These are phyloP conservation scores for Grosmannia clavigera DNA, from an alignment of 2,329 filamentous ascomycete genomes.

Conservation along the genomic window DNA sequence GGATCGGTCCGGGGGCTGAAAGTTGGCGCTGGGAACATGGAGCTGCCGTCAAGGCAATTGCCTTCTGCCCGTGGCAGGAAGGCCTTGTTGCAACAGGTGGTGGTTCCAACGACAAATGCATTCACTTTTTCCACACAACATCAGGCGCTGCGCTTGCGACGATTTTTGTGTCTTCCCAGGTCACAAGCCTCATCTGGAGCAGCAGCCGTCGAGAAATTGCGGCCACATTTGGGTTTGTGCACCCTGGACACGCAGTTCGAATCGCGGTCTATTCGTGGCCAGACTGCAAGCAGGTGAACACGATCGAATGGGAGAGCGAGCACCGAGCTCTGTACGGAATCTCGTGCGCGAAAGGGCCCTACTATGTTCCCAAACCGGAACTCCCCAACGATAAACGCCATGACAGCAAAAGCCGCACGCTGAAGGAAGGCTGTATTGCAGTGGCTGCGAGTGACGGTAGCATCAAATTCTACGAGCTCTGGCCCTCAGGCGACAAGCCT, in stretches of 20 bases:
- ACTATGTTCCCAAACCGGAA: constrained; percentile 24
- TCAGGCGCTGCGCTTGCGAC: constrained; percentile 77
- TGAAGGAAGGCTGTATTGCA: constrained; percentile 71
- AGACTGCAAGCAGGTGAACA: constrained; percentile 71
- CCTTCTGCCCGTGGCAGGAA: constrained; percentile 90
- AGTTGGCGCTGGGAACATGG: constrained; percentile 66
- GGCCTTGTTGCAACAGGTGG: constrained; percentile 82
- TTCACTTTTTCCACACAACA: constrained; percentile 85
- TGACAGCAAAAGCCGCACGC: constrained; percentile 38
- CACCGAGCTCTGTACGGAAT: constrained; percentile 80
- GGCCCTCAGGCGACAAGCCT: constrained; percentile 52
- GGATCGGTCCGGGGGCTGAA: constrained; percentile 41
- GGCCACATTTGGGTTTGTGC: constrained; percentile 86
- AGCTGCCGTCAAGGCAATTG: constrained; percentile 90
- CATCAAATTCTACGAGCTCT: constrained; percentile 93
- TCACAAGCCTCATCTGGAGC: constrained; percentile 88
- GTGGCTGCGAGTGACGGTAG: constrained; percentile 85
- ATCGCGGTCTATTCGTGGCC: constrained; percentile 95
- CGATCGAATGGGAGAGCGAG: constrained; percentile 72
- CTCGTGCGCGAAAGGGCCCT: constrained; percentile 49
- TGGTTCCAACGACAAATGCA: constrained; percentile 86
- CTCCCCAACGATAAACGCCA: constrained; percentile 22
- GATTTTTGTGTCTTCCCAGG: constrained; percentile 85
- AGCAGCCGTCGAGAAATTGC: constrained; percentile 74
- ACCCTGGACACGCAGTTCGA: constrained; percentile 77